Conservation (phyloP, 495 filamentous ascomycete genomes). For the Xylaria palmicola region DNA sequence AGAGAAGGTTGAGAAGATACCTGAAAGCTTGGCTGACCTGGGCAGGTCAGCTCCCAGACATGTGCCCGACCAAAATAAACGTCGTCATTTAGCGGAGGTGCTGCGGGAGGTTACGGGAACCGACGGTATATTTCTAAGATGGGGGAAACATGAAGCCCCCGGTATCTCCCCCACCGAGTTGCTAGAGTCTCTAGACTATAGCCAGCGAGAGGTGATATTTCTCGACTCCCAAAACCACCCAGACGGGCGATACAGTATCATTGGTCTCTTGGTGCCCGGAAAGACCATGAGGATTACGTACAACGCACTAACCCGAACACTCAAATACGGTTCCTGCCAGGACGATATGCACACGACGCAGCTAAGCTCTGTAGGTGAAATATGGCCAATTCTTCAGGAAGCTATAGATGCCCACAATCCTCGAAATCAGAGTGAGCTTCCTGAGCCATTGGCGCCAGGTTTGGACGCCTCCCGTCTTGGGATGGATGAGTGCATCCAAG, state of each 20-base stretch:
- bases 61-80: no score
- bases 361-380: slow-evolving; percentile 49
- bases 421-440: background rate
- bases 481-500: background rate
- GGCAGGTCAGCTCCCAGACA: background rate
- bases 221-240: slow-evolving; percentile 20
- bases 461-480: no score
- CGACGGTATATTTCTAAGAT: background rate
- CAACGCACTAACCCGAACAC: slow-evolving; percentile 19
- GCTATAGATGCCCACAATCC: background rate
- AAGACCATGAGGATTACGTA: slow-evolving; percentile 43
- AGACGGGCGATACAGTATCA: slow-evolving; percentile 55
- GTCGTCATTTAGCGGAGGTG: background rate
- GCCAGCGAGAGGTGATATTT: background rate
- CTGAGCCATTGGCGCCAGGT: no score
- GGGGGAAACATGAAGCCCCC: background rate
- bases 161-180: background rate
- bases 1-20: background rate
- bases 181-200: background rate
- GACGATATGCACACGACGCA: slow-evolving; percentile 41
- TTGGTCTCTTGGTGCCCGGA: slow-evolving; percentile 43
- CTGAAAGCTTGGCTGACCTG: background rate
- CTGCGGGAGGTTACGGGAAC: background rate
- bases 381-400: slow-evolving; percentile 21
- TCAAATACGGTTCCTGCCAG: slow-evolving; percentile 25